A percentile compares a stretch with the other conserved stretches of the same genome.
phyloP scores from a whole-genome alignment of 176 grass and related monocot species.

The Eremochloa ophiuroides region DNA sequence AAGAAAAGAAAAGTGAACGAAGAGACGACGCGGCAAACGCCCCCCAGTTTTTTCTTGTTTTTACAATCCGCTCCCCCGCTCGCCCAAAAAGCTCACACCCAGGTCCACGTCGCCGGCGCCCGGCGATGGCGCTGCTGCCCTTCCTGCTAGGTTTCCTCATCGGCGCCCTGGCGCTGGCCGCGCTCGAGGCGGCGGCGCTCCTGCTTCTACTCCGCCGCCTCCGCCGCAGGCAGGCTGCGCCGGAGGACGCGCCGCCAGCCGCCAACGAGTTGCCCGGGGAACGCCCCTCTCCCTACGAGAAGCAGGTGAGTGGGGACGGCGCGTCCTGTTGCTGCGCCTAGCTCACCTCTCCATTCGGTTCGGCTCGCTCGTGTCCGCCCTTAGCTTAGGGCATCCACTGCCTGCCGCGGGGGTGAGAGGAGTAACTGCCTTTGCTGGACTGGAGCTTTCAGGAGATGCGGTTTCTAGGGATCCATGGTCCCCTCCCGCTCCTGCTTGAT shows the following conservation, averaged over 20 bases:
- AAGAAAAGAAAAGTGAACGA: neutral
- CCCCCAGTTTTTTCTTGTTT: neutral
- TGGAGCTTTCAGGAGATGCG: neutral
- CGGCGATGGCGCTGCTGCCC: constrained; percentile 32
- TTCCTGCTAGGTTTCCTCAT: constrained; percentile 66
- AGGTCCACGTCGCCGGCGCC: neutral
- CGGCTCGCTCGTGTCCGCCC: neutral
- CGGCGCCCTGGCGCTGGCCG: constrained; percentile 45
- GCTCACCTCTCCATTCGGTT: neutral
- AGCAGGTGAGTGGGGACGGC: constrained; percentile 59
- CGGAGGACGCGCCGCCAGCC: neutral
- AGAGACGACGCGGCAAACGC: constrained; percentile 10
- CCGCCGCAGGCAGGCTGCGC: constrained; percentile 11
- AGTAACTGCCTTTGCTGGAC: neutral
- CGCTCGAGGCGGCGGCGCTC: constrained; percentile 40
- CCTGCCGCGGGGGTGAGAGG: neutral
- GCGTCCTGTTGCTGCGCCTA: neutral
- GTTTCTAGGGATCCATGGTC: neutral
- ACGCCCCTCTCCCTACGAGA: constrained; percentile 35
- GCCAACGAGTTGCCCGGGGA: constrained; percentile 52
- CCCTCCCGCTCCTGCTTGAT: neutral
- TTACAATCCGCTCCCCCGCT: constrained; percentile 13
- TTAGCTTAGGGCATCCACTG: neutral
- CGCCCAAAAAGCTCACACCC: neutral
- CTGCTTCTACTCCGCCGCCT: constrained; percentile 46